A percentile compares a stretch with the other conserved stretches of the same genome.
Conservation (phyloP, 2,329 filamentous ascomycete genomes). For the Colletotrichum karsti region DNA sequence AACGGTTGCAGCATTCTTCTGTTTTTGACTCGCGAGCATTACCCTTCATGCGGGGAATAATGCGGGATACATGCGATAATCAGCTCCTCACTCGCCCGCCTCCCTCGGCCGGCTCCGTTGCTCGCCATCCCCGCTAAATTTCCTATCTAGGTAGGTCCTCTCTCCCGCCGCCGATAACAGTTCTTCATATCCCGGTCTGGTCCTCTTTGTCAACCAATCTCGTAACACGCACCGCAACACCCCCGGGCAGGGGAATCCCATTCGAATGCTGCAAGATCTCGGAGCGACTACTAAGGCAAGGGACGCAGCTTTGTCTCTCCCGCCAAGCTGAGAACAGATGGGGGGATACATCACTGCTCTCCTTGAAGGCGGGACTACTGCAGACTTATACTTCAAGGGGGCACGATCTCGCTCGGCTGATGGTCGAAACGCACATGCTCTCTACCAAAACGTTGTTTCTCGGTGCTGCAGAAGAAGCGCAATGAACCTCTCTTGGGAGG, state of each 20-base stretch:
- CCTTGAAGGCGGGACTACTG: conserved; percentile 7
- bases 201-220: conserved; percentile 17
- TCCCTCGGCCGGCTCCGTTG: conserved; percentile 21
- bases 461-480: conserved; percentile 22
- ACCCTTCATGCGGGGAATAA: conserved; percentile 21
- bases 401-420: conserved; percentile 25
- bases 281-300: background rate
- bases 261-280: background rate
- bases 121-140: conserved; percentile 6
- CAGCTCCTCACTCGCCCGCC: background rate
- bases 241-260: conserved; percentile 10
- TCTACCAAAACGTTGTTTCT: conserved; percentile 23
- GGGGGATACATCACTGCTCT: background rate
- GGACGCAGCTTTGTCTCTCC: background rate
- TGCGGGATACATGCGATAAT: background rate
- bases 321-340: conserved; percentile 16
- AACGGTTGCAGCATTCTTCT: background rate
- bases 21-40: background rate
- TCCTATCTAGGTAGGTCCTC: background rate
- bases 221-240: conserved; percentile 13
- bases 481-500: conserved; percentile 15
- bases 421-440: conserved; percentile 23
- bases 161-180: conserved; percentile 17
- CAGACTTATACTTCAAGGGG: conserved; percentile 28
- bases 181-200: background rate